A percentile compares a stretch with the other conserved stretches of the same genome.
These are phyloP conservation scores for Zasmidium cellare DNA, from an alignment of 2,329 filamentous ascomycete species.

Conservation along the genomic window DNA sequence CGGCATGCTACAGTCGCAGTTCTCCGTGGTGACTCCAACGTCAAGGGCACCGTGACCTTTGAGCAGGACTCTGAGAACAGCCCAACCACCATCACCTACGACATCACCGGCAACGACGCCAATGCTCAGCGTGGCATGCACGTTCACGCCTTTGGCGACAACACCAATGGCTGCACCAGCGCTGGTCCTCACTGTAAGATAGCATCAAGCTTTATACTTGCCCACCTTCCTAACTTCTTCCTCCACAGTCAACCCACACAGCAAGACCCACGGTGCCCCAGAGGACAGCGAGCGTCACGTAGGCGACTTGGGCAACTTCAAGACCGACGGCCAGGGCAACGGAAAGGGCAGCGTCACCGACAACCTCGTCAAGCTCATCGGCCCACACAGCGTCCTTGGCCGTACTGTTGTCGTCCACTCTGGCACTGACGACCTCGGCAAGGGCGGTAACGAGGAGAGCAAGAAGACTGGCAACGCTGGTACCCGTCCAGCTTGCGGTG, in stretches of 20 bases:
- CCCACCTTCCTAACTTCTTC: neutral
- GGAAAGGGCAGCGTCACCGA: slow-evolving; percentile 78
- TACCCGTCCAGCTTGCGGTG: slow-evolving; percentile 84
- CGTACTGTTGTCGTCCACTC: slow-evolving; percentile 93
- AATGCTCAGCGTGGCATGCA: slow-evolving; percentile 98
- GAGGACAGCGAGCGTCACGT: slow-evolving; percentile 84
- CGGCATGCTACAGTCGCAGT: slow-evolving; percentile 70
- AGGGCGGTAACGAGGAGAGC: slow-evolving; percentile 88
- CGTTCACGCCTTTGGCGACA: slow-evolving; percentile 98
- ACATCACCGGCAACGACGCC: slow-evolving; percentile 88
- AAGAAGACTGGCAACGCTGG: slow-evolving; percentile 99
- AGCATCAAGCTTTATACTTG: neutral
- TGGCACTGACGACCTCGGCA: slow-evolving; percentile 95
- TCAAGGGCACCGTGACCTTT: slow-evolving; percentile 91
- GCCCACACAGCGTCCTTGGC: slow-evolving; percentile 90
- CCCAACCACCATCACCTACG: slow-evolving; percentile 85
- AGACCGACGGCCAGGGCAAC: slow-evolving; percentile 91
- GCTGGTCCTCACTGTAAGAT: slow-evolving; percentile 92
- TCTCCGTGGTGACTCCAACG: slow-evolving; percentile 95
- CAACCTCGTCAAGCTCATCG: slow-evolving; percentile 90
- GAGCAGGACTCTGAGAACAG: slow-evolving; percentile 82
- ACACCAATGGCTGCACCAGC: slow-evolving; percentile 99
- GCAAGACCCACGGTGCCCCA: slow-evolving; percentile 89
- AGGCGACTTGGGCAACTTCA: slow-evolving; percentile 95
- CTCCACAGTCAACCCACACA: slow-evolving; percentile 84